Evolutionary conservation across 2,329 filamentous ascomycete genomes (phyloP).

Genomic region (Fusarium pseudoanthophilum): DNA sequence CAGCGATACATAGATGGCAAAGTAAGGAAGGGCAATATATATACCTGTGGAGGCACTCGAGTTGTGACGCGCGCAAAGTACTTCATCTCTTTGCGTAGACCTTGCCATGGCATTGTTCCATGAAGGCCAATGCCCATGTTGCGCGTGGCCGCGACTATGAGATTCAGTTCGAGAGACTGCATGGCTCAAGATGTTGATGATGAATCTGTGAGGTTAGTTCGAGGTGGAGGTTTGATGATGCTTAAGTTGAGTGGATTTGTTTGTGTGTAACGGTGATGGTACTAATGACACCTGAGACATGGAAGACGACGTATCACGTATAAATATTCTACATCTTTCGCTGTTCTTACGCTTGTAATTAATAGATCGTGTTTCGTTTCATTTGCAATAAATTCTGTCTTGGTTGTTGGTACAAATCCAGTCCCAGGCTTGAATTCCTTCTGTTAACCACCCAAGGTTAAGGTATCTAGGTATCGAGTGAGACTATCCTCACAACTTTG

Average conservation of each 20-base stretch:
- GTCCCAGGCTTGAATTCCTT: background rate
- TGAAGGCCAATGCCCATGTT: conserved; percentile 87
- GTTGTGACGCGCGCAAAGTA: conserved; percentile 95
- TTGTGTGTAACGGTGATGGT: conserved; percentile 8
- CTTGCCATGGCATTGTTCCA: conserved; percentile 87
- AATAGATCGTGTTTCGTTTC: background rate
- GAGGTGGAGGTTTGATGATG: background rate
- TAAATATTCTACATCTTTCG: background rate
- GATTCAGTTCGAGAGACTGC: conserved; percentile 73
- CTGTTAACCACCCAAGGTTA: background rate
- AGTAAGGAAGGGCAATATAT: conserved; percentile 40
- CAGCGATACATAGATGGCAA: background rate
- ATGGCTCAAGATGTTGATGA: conserved; percentile 38
- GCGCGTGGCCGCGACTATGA: conserved; percentile 93
- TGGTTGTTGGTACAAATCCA: background rate
- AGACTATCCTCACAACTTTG: conserved; percentile 49
- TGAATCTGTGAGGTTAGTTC: background rate
- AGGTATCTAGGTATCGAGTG: no score
- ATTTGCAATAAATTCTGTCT: background rate
- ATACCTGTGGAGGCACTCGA: conserved; percentile 61
- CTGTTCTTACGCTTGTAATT: background rate
- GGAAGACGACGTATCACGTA: background rate
- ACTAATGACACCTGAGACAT: conserved; percentile 1
- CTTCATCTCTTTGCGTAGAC: conserved; percentile 89
- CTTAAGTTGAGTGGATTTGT: conserved; percentile 25